A percentile compares a stretch with the other conserved stretches of the same genome.
Conservation (phyloP, 306 rosid genomes). For the Vicia villosa region DNA sequence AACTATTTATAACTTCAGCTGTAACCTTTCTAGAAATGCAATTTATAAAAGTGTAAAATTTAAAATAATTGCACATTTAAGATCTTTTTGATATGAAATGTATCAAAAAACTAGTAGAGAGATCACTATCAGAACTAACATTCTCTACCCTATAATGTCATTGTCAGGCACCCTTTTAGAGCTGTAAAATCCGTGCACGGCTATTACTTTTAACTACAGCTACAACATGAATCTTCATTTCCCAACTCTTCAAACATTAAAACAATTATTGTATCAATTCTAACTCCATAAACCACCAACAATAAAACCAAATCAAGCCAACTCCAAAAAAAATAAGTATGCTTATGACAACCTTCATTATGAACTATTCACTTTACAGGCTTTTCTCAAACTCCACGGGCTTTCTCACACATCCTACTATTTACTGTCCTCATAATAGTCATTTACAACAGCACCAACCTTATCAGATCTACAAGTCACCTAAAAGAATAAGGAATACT, state of each 20-base stretch:
- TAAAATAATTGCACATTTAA: neutral
- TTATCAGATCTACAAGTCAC: conserved; percentile 23
- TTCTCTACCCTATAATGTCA: conserved; percentile 6
- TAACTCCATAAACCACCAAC: conserved; percentile 24
- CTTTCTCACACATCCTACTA: conserved; percentile 14
- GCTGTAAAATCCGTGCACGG: neutral
- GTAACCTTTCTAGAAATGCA: conserved; percentile 23
- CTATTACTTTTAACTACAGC: conserved; percentile 3
- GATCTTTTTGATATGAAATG: conserved; percentile 10
- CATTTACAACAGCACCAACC: conserved; percentile 30
- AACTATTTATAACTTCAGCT: conserved; percentile 8
- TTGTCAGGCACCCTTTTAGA: neutral
- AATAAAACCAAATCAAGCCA: conserved; percentile 31
- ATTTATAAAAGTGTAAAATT: conserved; percentile 10
- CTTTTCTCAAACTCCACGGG: conserved; percentile 20
- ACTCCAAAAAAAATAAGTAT: neutral
- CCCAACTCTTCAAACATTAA: conserved; percentile 16
- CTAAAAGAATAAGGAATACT: conserved; percentile 16
- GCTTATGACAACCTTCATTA: neutral
- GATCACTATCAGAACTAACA: conserved; percentile 7
- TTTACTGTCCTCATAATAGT: conserved; percentile 19
- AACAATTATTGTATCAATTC: neutral
- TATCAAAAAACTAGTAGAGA: neutral
- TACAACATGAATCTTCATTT: conserved; percentile 7
- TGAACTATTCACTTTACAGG: conserved; percentile 21